These are phyloP conservation scores for Penicillium nucicola DNA, from an alignment of 495 filamentous ascomycete species.

Conservation along the genomic window DNA sequence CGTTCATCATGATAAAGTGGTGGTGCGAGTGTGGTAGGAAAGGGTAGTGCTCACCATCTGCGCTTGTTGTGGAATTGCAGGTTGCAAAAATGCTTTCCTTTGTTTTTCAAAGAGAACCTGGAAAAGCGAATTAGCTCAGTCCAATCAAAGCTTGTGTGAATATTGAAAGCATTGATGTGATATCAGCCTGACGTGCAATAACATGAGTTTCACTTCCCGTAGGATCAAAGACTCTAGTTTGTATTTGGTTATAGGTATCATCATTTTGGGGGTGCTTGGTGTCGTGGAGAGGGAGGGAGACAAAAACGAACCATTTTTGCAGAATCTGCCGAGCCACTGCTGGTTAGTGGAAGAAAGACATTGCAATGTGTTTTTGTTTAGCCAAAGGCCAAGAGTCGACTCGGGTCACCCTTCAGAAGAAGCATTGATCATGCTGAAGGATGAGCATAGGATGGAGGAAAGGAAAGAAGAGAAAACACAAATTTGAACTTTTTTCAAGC, in stretches of 20 bases:
- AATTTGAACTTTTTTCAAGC: constrained; percentile 25
- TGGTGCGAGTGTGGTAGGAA: background rate
- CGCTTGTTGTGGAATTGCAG: background rate
- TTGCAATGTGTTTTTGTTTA: background rate
- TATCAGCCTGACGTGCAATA: constrained; percentile 99
- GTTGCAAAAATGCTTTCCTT: constrained; percentile 1
- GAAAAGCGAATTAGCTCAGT: constrained; percentile 27
- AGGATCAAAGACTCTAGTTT: constrained; percentile 99
- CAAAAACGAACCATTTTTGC: constrained; percentile 18
- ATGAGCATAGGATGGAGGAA: constrained; percentile 14
- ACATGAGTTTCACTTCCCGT: constrained; percentile 85
- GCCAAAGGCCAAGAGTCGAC: background rate
- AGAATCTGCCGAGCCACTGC: background rate
- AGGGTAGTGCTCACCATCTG: constrained; percentile 27
- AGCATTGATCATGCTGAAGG: constrained; percentile 20
- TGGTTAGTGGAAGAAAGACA: background rate
- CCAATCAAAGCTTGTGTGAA: constrained; percentile 13
- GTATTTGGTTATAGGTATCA: constrained; percentile 78
- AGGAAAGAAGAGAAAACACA: constrained; percentile 16
- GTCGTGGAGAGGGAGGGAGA: constrained; percentile 1
- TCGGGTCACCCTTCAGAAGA: constrained; percentile 3
- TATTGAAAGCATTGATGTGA: constrained; percentile 22
- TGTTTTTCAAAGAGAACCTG: no score
- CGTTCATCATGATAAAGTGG: constrained; percentile 68
- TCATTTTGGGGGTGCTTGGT: constrained; percentile 41